phyloP scores from a whole-genome alignment of 1,284 basidiomycete species.

The Tremellales sp. region DNA sequence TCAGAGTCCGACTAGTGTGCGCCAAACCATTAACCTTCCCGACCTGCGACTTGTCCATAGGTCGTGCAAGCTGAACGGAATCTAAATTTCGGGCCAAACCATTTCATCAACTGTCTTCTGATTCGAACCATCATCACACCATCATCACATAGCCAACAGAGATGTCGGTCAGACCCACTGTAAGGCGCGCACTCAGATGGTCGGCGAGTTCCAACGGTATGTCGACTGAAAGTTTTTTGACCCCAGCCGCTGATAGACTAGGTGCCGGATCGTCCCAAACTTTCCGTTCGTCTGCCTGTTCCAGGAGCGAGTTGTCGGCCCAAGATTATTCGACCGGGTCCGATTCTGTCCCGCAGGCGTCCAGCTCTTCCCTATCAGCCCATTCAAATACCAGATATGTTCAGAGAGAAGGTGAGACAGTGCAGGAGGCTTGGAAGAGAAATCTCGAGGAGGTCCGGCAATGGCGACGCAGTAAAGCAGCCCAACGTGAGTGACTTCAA shows the following conservation, averaged over 20 bases:
- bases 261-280: not conserved
- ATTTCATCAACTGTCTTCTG: too few relatives aligned
- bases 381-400: constrained; percentile 1
- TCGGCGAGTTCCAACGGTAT: too few relatives aligned
- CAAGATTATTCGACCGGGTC: not conserved
- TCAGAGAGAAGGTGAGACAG: constrained; percentile 19
- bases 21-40: too few relatives aligned
- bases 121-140: too few relatives aligned
- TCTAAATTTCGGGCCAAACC: constrained; percentile 1
- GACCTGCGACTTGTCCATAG: too few relatives aligned
- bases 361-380: not conserved
- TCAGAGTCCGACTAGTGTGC: too few relatives aligned
- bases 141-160: too few relatives aligned
- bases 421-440: constrained; percentile 37
- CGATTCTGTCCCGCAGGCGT: not conserved
- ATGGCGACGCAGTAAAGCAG: constrained; percentile 32
- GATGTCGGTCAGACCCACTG: not conserved
- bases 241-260: too few relatives aligned
- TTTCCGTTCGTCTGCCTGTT: not conserved
- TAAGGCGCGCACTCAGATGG: too few relatives aligned
- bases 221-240: too few relatives aligned
- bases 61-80: too few relatives aligned
- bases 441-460: constrained; percentile 39
- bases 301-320: not conserved
- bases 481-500: constrained; percentile 19